These are phyloP conservation scores for Usnea hakonensis DNA, from an alignment of 495 filamentous ascomycete genomes.

Conservation along the genomic window DNA sequence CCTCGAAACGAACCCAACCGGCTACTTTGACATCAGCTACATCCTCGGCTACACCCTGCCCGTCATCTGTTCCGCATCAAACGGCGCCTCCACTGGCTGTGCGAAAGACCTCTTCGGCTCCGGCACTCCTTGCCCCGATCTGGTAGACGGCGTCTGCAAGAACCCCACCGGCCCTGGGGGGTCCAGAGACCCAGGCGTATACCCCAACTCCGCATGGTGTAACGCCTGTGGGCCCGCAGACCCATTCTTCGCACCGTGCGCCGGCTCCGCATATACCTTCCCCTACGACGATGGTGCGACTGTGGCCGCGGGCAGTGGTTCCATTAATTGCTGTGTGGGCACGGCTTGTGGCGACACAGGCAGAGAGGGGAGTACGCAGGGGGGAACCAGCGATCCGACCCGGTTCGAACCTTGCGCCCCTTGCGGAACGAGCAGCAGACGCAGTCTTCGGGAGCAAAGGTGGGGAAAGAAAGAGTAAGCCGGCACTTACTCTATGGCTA, in stretches of 20 bases:
- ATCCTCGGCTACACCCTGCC: constrained; percentile 16
- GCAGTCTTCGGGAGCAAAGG: not conserved
- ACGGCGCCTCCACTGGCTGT: constrained; percentile 9
- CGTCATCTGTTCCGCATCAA: constrained; percentile 10
- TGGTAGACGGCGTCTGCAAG: not conserved
- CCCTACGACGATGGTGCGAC: constrained; percentile 15
- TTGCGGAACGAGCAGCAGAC: not conserved
- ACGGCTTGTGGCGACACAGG: constrained; percentile 11
- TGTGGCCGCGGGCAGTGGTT: not conserved
- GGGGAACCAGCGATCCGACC: not conserved
- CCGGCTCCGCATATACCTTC: constrained; percentile 12
- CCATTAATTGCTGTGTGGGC: constrained; percentile 10
- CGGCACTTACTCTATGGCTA: not conserved
- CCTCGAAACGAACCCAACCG: constrained; percentile 12
- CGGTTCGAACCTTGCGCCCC: constrained; percentile 5
- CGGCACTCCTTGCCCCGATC: not conserved
- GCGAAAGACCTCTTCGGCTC: constrained; percentile 7
- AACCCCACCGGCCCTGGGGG: constrained; percentile 11
- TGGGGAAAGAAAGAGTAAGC: constrained; percentile 2
- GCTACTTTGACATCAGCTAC: constrained; percentile 16
- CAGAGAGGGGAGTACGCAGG: constrained; percentile 8
- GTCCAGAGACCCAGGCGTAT: constrained; percentile 5
- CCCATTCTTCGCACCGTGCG: constrained; percentile 13
- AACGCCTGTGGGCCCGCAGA: constrained; percentile 13
- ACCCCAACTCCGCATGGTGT: constrained; percentile 7